phyloP scores from a whole-genome alignment of 2,329 filamentous ascomycete species.

The Chalaropsis ovoidea region DNA sequence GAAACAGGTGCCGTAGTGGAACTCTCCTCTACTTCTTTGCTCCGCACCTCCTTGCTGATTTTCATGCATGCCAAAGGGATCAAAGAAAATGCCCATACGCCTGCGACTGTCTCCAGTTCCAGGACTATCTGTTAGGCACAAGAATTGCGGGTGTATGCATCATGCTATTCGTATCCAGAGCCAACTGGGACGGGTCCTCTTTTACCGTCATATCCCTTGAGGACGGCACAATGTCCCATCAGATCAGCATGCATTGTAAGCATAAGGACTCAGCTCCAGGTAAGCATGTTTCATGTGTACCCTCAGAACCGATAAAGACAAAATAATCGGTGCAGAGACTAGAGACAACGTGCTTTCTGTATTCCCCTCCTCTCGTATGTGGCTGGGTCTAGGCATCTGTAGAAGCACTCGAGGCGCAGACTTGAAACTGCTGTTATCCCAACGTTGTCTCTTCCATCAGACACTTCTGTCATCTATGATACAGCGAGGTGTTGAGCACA shows the following conservation, averaged over 20 bases:
- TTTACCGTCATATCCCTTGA: background rate
- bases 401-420: background rate
- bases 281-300: slow-evolving; percentile 11
- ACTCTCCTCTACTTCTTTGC: background rate
- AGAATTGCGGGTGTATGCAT: background rate
- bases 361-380: background rate
- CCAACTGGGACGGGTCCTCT: background rate
- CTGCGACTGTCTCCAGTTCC: background rate
- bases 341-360: background rate
- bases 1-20: background rate
- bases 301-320: background rate
- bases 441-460: background rate
- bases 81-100: background rate
- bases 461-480: background rate
- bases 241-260: background rate
- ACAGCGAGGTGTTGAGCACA: background rate
- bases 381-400: slow-evolving; percentile 12
- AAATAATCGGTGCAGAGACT: background rate
- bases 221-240: background rate
- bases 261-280: background rate
- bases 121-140: background rate
- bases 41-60: background rate
- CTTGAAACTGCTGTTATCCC: background rate
- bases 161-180: slow-evolving; percentile 5
- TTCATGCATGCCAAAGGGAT: background rate